Conservation (phyloP, 306 rosid species). For the Chamaecrista fasciculata region DNA sequence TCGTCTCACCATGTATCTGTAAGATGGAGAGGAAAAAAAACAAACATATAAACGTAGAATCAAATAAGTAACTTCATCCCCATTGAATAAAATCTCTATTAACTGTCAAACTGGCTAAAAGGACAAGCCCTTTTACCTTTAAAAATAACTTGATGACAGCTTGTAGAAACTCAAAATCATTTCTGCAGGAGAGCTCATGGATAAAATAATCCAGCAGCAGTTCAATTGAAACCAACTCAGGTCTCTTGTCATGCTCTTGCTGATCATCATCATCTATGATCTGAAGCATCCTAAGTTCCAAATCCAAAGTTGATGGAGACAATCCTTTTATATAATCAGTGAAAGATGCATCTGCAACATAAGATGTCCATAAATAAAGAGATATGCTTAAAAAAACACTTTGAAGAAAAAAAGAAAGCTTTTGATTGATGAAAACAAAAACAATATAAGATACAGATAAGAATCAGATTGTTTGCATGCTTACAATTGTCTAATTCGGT, state of each 20-base stretch:
- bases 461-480: constrained; percentile 26
- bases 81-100: neutral
- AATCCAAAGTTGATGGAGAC: constrained; percentile 79
- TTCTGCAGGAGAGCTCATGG: constrained; percentile 66
- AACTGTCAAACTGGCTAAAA: constrained; percentile 10
- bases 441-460: constrained; percentile 6
- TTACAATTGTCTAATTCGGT: constrained; percentile 57
- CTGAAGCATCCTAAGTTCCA: constrained; percentile 88
- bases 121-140: constrained; percentile 48
- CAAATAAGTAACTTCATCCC: neutral
- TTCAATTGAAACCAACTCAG: constrained; percentile 60
- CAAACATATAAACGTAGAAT: constrained; percentile 11
- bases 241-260: constrained; percentile 60
- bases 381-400: neutral
- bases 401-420: neutral
- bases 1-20: constrained; percentile 88
- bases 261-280: constrained; percentile 64
- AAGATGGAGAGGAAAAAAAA: constrained; percentile 12
- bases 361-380: constrained; percentile 14
- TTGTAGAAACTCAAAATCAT: constrained; percentile 90
- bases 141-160: constrained; percentile 82
- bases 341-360: constrained; percentile 64
- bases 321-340: constrained; percentile 75
- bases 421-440: neutral
- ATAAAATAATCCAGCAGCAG: constrained; percentile 78